Evolutionary conservation across 1,284 basidiomycete species (phyloP).

Genomic region (Xerocomus cyaneibrunnescens): DNA sequence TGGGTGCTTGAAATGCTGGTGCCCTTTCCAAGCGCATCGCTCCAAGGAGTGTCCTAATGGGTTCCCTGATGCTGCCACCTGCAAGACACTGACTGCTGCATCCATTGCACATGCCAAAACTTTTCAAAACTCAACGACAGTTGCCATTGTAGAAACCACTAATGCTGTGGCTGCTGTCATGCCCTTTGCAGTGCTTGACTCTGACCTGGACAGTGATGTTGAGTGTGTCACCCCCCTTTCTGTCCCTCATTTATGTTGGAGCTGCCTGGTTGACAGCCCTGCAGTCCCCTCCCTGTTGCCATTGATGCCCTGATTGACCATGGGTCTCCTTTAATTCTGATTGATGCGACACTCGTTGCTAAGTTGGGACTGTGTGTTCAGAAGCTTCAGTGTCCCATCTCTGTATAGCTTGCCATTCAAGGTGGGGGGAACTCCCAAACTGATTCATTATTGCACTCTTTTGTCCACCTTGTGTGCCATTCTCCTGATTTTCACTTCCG

Average conservation of each 20-base stretch:
- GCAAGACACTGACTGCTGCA: background rate
- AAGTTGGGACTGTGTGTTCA: background rate
- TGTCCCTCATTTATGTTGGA: background rate
- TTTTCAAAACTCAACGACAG: no score
- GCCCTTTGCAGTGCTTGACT: background rate
- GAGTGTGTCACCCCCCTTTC: background rate
- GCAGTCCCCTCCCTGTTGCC: background rate
- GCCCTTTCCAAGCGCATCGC: background rate
- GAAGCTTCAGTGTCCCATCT: no score
- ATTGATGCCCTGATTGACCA: constrained; percentile 1
- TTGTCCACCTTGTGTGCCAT: no score
- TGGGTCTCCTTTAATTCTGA: constrained; percentile 1
- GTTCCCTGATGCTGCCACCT: background rate
- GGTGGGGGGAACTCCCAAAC: no score
- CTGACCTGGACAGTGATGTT: background rate
- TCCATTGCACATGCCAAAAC: no score
- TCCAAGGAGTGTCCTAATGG: background rate
- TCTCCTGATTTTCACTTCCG: no score
- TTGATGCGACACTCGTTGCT: background rate
- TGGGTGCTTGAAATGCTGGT: background rate
- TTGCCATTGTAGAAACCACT: no score
- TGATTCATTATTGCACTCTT: background rate
- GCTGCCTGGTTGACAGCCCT: background rate
- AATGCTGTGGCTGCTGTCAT: no score
- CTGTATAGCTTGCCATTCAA: no score